Evolutionary conservation across 2,329 filamentous ascomycete species (phyloP), one percentile per base, ranked within the genome.

Genomic region (Endoconidiophora laricicola): DNA sequence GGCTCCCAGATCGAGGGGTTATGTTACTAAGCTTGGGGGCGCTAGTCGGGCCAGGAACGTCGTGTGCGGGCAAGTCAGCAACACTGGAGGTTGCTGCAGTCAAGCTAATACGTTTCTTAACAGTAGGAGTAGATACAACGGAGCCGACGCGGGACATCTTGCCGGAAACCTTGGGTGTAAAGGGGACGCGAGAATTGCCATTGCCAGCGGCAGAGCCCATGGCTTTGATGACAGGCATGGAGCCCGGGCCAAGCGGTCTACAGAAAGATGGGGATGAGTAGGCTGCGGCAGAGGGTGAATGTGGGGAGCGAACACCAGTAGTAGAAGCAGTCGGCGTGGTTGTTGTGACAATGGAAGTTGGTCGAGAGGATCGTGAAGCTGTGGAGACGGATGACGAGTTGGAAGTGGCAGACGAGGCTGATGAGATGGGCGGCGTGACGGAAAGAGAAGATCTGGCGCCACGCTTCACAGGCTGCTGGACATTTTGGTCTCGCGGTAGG

Each of bases 1-100:
- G 74, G 45, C 78, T 70, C 6, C 81, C 82, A 6, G 86, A 86
- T 56, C 87, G 78, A 46, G 86, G 85, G 3, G 87, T 93, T 60
- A 87, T 68, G 61, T 85, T 87, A 61, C 66, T 73, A 42, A 86
- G 65, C 57, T 52, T 52, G 10, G 46, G 50, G 38, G 46, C 16
- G 29, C 37, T 49, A 16, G 38, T 42, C 14, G 46, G 42, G 12
- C 46, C 33, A 29, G 36, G 63, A 56, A 69, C 60, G 54, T 76
- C 72, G 46, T 81, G 76, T 53, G 60, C 60, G 12, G 56, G 41
- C 16, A 60, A 48, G 22, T 43, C 49, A 22, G 45, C 37, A 37
- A 46, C 42, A 9, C 33, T 20, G 24, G 42, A 40, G 9, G 36
- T 26, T n/a, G 46, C 16, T 33, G 46, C 16, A 42, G 48, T 40